Base-by-base conservation (phyloP, 495 filamentous ascomycete genomes). In the Neurospora tetrasperma region DNA sequence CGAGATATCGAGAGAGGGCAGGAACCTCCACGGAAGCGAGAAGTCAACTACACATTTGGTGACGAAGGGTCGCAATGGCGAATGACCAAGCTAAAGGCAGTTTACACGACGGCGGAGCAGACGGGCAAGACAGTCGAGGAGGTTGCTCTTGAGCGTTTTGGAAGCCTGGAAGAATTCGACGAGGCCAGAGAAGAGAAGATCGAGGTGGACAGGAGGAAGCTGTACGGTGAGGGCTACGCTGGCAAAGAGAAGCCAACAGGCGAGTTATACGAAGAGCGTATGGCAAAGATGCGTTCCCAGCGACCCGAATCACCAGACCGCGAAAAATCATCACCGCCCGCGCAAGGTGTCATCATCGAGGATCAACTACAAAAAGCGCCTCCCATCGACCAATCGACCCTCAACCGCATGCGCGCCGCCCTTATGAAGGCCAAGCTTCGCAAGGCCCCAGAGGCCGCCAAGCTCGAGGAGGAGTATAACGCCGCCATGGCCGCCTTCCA, bases 341-440 rank as follows among this genome's bases (percentile, higher is more conserved):
- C 85, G 20, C 83, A 88, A 73, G 82, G 83, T 40, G 69, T 78
- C 1, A 72, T 82, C 9, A 81, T 87, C 16, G 82, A 88, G 80
- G 81, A 83, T 75, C 70, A 77, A 71, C 73, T 75, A 31, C 78
- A 75, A 16, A 83, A 86, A 42, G 82, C 85, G 23, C 82, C 76
- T 70, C 80, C 82, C 41, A 80, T 97, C 38, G 90, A 96, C 77
- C 87, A 90, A 75, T 95, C 93, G 2, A 86, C 89, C 2, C 84
- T 99, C 74, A 99, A 99, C 79, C 89, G 91, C 74, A 86, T 98
- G 73, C 94, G 94, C 75, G 96, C 96, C 1, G 90, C 94, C 78
- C 88, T 97, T 82, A 92, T 98, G 91, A 97, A 94, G 78, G 96
- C 96, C 18, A 96, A 97, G 79, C 82, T 98, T 10, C 90, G 87